phyloP scores from a whole-genome alignment of 352 stramenopile genomes.

The Globisporangium camurandrum region DNA sequence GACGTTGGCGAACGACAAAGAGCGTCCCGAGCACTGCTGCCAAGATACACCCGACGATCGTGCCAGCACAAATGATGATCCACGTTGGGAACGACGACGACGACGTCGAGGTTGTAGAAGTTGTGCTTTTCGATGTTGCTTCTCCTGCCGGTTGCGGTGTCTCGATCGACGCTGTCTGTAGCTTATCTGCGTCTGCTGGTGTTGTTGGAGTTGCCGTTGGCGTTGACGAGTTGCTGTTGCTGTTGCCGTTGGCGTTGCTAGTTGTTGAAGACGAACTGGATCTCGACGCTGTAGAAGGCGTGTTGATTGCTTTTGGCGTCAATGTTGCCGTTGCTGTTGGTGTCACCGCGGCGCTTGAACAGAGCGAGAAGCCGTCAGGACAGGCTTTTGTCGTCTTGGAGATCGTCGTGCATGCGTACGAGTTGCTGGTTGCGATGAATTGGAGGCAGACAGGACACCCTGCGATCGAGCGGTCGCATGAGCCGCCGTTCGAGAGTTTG shows the following conservation, averaged over 20 bases:
- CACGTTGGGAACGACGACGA: constrained; percentile 3
- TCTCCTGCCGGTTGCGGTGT: not conserved
- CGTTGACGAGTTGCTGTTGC: not conserved
- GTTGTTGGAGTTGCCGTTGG: not conserved
- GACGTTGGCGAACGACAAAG: constrained; percentile 1
- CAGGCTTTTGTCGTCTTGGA: constrained; percentile 5
- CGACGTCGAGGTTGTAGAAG: too few species aligned
- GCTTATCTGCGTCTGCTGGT: not conserved
- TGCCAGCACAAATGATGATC: constrained; percentile 6
- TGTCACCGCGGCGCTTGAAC: not conserved
- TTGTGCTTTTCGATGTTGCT: not conserved
- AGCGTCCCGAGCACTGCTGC: constrained; percentile 5
- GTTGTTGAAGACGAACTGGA: not conserved
- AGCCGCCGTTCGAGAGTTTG: not conserved
- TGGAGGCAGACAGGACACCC: constrained; percentile 9
- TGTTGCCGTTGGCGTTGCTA: not conserved
- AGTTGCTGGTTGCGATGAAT: constrained; percentile 1
- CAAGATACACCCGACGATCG: constrained; percentile 5
- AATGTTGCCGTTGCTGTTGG: not conserved
- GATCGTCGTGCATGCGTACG: constrained; percentile 7
- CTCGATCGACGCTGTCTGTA: constrained; percentile 3
- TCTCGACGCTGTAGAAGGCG: not conserved
- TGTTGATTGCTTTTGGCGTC: not conserved
- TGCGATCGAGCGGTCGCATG: constrained; percentile 8
- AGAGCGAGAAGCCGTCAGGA: not conserved